Evolutionary conservation across 768 basidiomycete species (phyloP).

Genomic region (Gymnopilus junonius): DNA sequence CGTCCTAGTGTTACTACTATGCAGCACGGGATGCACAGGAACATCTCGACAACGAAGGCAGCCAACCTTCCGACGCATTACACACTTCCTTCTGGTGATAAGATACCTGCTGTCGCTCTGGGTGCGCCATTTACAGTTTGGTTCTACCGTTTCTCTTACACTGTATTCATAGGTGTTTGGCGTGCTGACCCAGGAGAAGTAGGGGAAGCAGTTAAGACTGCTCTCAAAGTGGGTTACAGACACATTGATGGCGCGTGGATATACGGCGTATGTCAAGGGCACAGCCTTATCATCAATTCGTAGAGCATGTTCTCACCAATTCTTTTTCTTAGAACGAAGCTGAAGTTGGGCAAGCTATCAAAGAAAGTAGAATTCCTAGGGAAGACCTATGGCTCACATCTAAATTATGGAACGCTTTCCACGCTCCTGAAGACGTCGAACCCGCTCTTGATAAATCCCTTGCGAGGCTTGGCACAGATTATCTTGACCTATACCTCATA

Average conservation of each 20-base stretch:
- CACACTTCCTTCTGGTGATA: slow-evolving; percentile 66
- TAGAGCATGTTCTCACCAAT: neutral
- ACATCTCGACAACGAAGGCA: slow-evolving; percentile 1
- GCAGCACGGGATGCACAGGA: neutral
- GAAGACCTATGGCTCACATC: slow-evolving; percentile 72
- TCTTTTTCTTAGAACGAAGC: slow-evolving; percentile 54
- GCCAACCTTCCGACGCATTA: slow-evolving; percentile 51
- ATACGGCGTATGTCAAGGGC: slow-evolving; percentile 62
- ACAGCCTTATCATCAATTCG: too few species aligned
- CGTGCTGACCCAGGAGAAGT: slow-evolving; percentile 60
- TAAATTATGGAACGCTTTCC: slow-evolving; percentile 80
- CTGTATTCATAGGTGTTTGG: slow-evolving; percentile 62
- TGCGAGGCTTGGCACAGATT: slow-evolving; percentile 61
- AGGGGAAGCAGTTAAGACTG: slow-evolving; percentile 69
- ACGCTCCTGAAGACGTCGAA: slow-evolving; percentile 76
- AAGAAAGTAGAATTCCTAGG: slow-evolving; percentile 61
- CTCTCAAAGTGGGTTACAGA: slow-evolving; percentile 64
- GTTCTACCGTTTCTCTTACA: neutral
- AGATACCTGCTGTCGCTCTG: slow-evolving; percentile 69
- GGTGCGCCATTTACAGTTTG: slow-evolving; percentile 11
- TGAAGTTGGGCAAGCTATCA: slow-evolving; percentile 68
- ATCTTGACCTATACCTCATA: slow-evolving; percentile 82
- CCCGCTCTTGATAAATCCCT: slow-evolving; percentile 68
- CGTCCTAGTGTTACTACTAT: neutral
- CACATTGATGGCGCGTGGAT: slow-evolving; percentile 80